phyloP scores from a whole-genome alignment of 2,329 filamentous ascomycete species.

The Epichloe festucae region DNA sequence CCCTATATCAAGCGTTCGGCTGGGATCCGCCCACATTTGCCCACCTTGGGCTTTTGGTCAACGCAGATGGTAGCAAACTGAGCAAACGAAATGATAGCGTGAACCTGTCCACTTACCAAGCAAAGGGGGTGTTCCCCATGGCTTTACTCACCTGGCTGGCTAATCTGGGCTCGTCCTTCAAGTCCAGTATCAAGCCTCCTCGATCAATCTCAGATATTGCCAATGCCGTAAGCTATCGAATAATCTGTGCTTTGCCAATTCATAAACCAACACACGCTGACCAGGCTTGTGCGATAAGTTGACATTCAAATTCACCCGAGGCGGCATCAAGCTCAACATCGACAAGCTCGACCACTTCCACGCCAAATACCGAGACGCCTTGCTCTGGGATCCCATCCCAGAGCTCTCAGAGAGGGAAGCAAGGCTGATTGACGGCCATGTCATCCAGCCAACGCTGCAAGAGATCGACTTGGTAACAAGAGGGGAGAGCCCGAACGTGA shows the following conservation, averaged over 20 bases:
- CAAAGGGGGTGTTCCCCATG: constrained; percentile 32
- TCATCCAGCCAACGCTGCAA: constrained; percentile 12
- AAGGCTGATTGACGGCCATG: constrained; percentile 11
- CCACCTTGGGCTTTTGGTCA: constrained; percentile 66
- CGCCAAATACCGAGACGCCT: constrained; percentile 41
- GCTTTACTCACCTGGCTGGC: constrained; percentile 68
- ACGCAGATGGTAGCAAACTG: constrained; percentile 57
- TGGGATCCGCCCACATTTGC: constrained; percentile 65
- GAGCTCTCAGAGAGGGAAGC: constrained; percentile 12
- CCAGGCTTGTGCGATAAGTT: constrained; percentile 41
- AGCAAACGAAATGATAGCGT: constrained; percentile 64
- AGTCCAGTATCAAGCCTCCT: constrained; percentile 13
- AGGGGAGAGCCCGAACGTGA: not conserved
- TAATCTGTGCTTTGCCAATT: too few species aligned
- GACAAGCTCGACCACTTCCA: constrained; percentile 75
- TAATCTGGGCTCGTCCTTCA: constrained; percentile 40
- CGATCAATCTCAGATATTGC: constrained; percentile 55
- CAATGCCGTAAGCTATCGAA: constrained; percentile 39
- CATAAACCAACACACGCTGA: constrained; percentile 12
- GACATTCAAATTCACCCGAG: constrained; percentile 77
- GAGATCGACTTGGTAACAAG: constrained; percentile 14
- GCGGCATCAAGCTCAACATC: constrained; percentile 71
- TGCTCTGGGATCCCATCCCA: constrained; percentile 15
- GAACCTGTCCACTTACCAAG: constrained; percentile 38
- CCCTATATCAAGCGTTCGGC: constrained; percentile 63